Percentiles rank a stretch among this genome's conserved stretches.
phyloP scores from a whole-genome alignment of 1,284 basidiomycete species.

The Kalmanozyma brasiliensis region DNA sequence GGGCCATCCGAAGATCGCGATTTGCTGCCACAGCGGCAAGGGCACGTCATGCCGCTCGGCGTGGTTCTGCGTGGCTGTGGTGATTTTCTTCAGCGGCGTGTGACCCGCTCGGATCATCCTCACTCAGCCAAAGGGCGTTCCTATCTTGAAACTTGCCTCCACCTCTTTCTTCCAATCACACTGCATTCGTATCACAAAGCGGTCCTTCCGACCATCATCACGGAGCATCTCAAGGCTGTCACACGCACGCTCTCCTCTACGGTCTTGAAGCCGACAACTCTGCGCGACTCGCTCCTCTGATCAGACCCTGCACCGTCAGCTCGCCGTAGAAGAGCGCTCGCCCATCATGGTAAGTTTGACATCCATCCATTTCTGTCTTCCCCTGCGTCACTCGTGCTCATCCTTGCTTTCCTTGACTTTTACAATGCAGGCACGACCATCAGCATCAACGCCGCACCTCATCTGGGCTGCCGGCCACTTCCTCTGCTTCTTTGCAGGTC shows the following conservation, averaged over 20 bases:
- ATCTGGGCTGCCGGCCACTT: conserved; percentile 68
- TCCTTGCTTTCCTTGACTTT: background rate
- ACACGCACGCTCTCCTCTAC: too few species aligned
- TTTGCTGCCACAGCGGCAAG: background rate
- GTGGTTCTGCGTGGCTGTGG: too few species aligned
- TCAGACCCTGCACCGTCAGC: too few species aligned
- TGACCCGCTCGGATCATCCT: conserved; percentile 13
- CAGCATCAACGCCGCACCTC: conserved; percentile 65
- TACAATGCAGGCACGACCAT: conserved; percentile 41
- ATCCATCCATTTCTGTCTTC: background rate
- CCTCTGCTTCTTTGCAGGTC: conserved; percentile 64
- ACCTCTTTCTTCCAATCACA: too few species aligned
- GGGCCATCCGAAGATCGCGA: background rate
- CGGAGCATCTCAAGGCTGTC: too few species aligned
- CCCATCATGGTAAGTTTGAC: conserved; percentile 25
- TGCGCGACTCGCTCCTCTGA: too few species aligned
- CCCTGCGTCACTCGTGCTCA: conserved; percentile 3
- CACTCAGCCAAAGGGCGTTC: conserved; percentile 1
- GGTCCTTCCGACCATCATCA: too few species aligned
- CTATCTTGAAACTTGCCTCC: background rate
- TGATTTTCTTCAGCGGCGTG: too few species aligned
- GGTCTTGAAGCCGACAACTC: too few species aligned
- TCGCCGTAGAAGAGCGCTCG: background rate
- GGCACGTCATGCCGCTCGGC: conserved; percentile 6
- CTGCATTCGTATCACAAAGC: too few species aligned